phyloP scores from a whole-genome alignment of 257 asterid species.

The Paraleonurus japonicus region DNA sequence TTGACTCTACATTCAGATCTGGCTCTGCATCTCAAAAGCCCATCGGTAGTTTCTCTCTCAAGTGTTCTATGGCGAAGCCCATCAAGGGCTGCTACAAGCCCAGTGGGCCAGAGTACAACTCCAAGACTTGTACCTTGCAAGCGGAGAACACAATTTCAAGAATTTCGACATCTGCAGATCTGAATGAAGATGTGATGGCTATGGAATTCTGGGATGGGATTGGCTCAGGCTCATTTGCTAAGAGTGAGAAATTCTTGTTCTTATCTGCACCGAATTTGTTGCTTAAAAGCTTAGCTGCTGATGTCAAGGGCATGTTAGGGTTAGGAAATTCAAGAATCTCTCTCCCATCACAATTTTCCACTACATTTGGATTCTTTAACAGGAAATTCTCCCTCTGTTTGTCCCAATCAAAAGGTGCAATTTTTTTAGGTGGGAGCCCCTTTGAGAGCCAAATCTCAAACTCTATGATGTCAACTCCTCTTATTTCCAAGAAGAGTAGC shows the following conservation, averaged over 20 bases:
- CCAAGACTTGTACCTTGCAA: constrained; percentile 45
- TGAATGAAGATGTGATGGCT: constrained; percentile 42
- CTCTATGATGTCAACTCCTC: constrained; percentile 62
- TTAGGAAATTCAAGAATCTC: constrained; percentile 67
- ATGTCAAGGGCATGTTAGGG: constrained; percentile 65
- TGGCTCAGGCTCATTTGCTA: constrained; percentile 42
- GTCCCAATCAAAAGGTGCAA: constrained; percentile 54
- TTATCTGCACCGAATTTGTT: constrained; percentile 47
- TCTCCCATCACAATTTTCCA: constrained; percentile 58
- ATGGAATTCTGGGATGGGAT: constrained; percentile 50
- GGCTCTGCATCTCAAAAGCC: constrained; percentile 31
- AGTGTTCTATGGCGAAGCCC: constrained; percentile 64
- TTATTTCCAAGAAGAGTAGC: constrained; percentile 30
- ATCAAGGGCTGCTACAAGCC: constrained; percentile 27
- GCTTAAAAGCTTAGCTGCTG: constrained; percentile 53
- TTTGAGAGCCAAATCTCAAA: constrained; percentile 35
- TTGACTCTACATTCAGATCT: constrained; percentile 30
- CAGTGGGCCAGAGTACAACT: constrained; percentile 19
- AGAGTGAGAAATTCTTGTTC: constrained; percentile 51
- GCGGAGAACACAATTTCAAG: constrained; percentile 56
- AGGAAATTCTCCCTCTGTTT: constrained; percentile 68
- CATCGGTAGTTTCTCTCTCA: constrained; percentile 46
- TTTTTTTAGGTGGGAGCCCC: constrained; percentile 65
- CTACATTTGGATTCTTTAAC: constrained; percentile 50
- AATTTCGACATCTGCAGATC: constrained; percentile 40